phyloP scores from a whole-genome alignment of 2,329 filamentous ascomycete species.

The Fusarium sp. region DNA sequence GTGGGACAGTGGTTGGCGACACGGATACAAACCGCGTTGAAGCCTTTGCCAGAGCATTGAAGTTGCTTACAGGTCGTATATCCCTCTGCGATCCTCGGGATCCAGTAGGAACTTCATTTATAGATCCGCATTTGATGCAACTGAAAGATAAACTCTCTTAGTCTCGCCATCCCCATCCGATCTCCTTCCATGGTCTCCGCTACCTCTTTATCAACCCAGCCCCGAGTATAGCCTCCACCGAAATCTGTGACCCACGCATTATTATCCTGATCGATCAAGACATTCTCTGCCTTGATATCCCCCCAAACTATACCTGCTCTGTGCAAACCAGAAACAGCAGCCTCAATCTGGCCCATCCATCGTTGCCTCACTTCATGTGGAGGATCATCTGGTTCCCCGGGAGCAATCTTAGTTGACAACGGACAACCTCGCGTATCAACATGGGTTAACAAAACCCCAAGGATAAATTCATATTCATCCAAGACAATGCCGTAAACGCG shows the following conservation, averaged over 20 bases:
- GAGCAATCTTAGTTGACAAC: not conserved
- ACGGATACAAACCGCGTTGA: not conserved
- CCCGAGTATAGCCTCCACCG: not conserved
- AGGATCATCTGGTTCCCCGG: conserved; percentile 1
- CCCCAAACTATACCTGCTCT: not conserved
- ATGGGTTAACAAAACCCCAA: conserved; percentile 23
- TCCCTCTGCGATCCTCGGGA: fast-evolving
- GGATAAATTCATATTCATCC: conserved; percentile 21
- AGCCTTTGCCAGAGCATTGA: not conserved
- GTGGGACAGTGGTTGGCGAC: not conserved
- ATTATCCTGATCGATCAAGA: not conserved
- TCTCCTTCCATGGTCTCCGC: not conserved
- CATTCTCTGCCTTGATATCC: not conserved
- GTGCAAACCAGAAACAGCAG: not conserved
- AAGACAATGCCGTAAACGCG: conserved; percentile 32
- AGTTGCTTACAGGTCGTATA: fast-evolving
- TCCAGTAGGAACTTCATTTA: fast-evolving
- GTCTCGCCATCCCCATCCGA: not conserved
- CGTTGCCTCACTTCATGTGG: not conserved
- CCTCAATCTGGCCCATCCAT: conserved; percentile 21
- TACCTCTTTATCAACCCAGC: not conserved
- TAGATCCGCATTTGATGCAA: fast-evolving
- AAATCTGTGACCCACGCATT: conserved; percentile 1
- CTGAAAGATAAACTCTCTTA: not conserved
- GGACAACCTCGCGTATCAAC: conserved; percentile 1